phyloP scores from a whole-genome alignment of 352 stramenopile genomes.

The Phytopythium boreale region DNA sequence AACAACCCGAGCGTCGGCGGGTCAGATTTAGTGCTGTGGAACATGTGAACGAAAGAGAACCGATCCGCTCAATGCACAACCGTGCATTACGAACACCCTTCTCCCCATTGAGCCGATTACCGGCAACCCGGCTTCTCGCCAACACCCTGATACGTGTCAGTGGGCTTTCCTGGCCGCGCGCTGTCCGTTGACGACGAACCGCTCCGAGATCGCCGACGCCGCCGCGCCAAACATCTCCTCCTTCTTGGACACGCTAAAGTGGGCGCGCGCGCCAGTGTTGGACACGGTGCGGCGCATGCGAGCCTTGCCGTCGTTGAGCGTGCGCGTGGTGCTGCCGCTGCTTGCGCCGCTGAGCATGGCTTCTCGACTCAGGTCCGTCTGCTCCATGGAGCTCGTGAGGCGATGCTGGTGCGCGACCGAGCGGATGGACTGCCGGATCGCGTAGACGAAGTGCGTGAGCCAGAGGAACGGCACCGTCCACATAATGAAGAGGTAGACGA shows the following conservation, averaged over 20 bases:
- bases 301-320: slow-evolving; percentile 35
- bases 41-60: slow-evolving; percentile 1
- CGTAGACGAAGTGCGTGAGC: slow-evolving; percentile 63
- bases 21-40: not conserved
- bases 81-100: not conserved
- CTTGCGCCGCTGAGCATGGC: slow-evolving; percentile 25
- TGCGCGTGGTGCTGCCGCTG: slow-evolving; percentile 5
- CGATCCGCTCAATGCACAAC: not conserved
- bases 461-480: slow-evolving; percentile 82
- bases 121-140: no score
- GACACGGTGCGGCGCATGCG: slow-evolving; percentile 52
- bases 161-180: slow-evolving; percentile 22
- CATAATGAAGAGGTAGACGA: slow-evolving; percentile 76
- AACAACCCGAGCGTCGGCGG: no score
- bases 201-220: slow-evolving; percentile 72
- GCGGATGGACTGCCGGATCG: slow-evolving; percentile 57
- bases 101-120: not conserved
- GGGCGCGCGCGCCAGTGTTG: slow-evolving; percentile 54
- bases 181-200: slow-evolving; percentile 57
- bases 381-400: slow-evolving; percentile 55
- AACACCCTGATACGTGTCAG: slow-evolving; percentile 2
- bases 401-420: slow-evolving; percentile 79
- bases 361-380: slow-evolving; percentile 51
- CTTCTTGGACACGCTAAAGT: slow-evolving; percentile 80
- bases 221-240: slow-evolving; percentile 82